Conservation (phyloP, 2,329 filamentous ascomycete species). For the Trematosphaeria pertusa region DNA sequence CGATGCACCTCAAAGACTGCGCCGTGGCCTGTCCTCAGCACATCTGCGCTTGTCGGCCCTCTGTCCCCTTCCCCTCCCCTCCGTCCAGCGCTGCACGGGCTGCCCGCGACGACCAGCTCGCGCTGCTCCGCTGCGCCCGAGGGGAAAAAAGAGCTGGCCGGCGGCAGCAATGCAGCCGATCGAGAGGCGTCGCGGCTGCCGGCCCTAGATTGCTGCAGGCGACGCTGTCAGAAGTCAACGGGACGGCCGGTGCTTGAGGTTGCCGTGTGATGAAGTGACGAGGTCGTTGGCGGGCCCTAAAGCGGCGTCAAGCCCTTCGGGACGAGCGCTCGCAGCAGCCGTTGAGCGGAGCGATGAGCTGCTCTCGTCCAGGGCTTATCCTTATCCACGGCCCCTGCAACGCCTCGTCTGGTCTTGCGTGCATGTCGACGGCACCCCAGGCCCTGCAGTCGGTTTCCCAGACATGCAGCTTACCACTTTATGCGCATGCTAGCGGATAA, state of each 20-base stretch:
- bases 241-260: not conserved
- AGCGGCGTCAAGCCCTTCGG: constrained; percentile 35
- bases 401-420: constrained; percentile 36
- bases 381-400: constrained; percentile 37
- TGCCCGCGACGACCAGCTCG: constrained; percentile 37
- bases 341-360: constrained; percentile 33
- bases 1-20: constrained; percentile 39
- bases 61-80: constrained; percentile 37
- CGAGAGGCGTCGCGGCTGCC: constrained; percentile 16
- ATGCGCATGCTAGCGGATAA: constrained; percentile 34
- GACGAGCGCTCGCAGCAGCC: constrained; percentile 33
- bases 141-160: constrained; percentile 53
- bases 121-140: constrained; percentile 43
- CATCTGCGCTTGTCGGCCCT: constrained; percentile 32
- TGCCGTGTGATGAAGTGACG: not conserved
- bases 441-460: constrained; percentile 34
- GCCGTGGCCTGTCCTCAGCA: constrained; percentile 32
- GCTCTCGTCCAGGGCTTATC: constrained; percentile 19
- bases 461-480: constrained; percentile 34
- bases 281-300: constrained; percentile 18
- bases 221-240: constrained; percentile 1
- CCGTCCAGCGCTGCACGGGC: constrained; percentile 9
- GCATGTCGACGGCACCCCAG: constrained; percentile 35
- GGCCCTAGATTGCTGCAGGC: constrained; percentile 22
- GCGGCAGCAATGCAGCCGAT: constrained; percentile 14